Conservation (phyloP, 345 rosid genomes). For the Hibiscus trionum region DNA sequence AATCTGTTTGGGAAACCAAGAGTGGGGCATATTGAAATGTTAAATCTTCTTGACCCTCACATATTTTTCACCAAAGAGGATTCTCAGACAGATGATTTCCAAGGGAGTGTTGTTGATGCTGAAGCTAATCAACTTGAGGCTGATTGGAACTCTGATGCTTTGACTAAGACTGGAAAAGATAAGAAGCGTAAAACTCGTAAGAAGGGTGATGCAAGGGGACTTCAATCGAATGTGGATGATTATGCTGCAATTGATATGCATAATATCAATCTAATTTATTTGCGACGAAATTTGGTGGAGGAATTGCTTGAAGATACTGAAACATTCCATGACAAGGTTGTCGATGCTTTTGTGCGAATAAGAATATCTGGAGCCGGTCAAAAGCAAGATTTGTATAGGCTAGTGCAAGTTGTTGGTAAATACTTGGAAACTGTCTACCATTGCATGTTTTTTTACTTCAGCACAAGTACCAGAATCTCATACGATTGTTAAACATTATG, state of each 20-base stretch:
- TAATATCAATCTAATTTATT: constrained; percentile 77
- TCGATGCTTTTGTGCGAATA: constrained; percentile 83
- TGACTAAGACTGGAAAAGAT: constrained; percentile 52
- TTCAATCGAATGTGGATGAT: constrained; percentile 80
- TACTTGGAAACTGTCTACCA: constrained; percentile 16
- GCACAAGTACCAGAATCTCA: neutral
- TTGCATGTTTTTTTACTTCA: constrained; percentile 3
- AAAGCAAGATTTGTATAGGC: constrained; percentile 97
- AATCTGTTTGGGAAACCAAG: constrained; percentile 87
- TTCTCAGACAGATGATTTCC: constrained; percentile 57
- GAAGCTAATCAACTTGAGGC: constrained; percentile 61
- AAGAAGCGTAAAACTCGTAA: constrained; percentile 69
- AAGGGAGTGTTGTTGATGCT: constrained; percentile 55
- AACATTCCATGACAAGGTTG: constrained; percentile 75
- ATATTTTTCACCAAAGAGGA: constrained; percentile 72
- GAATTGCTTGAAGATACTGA: constrained; percentile 69
- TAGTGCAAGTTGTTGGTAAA: constrained; percentile 90
- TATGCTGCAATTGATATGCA: constrained; percentile 90
- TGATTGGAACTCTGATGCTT: constrained; percentile 60
- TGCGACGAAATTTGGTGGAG: constrained; percentile 84
- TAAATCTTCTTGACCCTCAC: constrained; percentile 93
- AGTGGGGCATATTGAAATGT: constrained; percentile 98
- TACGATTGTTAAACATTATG: constrained; percentile 9
- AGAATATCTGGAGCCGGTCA: constrained; percentile 85
- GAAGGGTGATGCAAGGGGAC: constrained; percentile 66